Percentiles rank a stretch among this genome's conserved stretches.
Evolutionary conservation across 73 alveolate genomes (phyloP).

Genomic region (Symbiodinium pilosum): DNA sequence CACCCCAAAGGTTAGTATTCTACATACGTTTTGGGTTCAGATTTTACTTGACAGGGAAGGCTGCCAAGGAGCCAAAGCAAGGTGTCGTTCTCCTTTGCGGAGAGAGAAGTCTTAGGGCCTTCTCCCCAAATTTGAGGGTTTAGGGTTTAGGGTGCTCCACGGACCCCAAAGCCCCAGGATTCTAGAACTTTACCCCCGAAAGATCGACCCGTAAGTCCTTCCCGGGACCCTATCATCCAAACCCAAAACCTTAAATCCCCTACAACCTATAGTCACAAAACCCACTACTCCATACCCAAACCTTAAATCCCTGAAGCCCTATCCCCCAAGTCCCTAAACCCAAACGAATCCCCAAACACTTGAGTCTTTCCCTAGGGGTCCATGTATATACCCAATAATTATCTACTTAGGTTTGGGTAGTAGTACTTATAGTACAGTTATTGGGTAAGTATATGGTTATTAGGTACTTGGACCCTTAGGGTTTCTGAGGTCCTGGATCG

Average conservation of each 20-base stretch:
- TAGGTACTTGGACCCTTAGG: no score
- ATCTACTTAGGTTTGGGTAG: not conserved
- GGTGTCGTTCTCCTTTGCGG: no score
- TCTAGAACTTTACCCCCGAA: not conserved
- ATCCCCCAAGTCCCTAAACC: not conserved
- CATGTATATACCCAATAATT: not conserved
- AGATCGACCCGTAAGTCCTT: not conserved
- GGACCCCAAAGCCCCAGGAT: no score
- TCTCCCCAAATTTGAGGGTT: not conserved
- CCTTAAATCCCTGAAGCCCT: not conserved
- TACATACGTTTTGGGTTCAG: no score
- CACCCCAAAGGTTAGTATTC: no score
- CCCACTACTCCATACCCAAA: no score
- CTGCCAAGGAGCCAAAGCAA: no score
- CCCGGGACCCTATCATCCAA: not conserved
- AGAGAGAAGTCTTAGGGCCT: no score
- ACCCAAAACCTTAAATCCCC: not conserved
- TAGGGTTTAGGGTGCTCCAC: constrained; percentile 1
- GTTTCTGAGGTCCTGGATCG: constrained; percentile 46
- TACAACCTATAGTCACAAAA: no score
- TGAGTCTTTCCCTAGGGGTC: not conserved
- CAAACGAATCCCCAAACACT: not conserved
- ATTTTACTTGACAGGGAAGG: no score
- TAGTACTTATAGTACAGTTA: not conserved
- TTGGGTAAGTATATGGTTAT: no score